A percentile compares a stretch with the other conserved stretches of the same genome.
These are phyloP conservation scores for Cupressus sempervirens DNA, from an alignment of 75 land plant genomes.

Conservation along the genomic window DNA sequence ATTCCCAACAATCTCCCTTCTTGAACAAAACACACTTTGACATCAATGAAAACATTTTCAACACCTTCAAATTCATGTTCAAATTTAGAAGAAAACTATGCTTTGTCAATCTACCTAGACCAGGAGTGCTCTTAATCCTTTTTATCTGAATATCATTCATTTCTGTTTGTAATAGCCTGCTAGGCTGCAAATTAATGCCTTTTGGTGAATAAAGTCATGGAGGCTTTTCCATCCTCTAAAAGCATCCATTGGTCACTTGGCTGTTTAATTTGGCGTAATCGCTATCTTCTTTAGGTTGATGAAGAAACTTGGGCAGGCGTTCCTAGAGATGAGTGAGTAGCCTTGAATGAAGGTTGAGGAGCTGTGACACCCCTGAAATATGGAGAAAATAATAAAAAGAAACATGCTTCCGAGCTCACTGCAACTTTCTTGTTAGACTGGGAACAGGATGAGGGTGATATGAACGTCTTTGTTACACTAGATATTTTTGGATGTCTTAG, in stretches of 20 bases:
- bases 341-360: background rate
- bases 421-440: background rate
- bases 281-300: background rate
- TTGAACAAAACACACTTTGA: no score
- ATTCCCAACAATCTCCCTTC: no score
- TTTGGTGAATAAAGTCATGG: background rate
- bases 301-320: background rate
- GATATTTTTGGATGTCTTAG: background rate
- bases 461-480: background rate
- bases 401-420: background rate
- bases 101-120: background rate
- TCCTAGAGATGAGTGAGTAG: background rate
- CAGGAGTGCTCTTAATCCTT: background rate
- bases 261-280: background rate
- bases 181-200: background rate
- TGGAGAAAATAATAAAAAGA: background rate
- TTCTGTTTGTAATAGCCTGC: background rate
- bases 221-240: background rate
- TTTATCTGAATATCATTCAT: background rate
- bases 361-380: background rate
- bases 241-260: background rate
- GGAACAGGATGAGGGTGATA: background rate
- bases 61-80: background rate
- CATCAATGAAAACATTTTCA: no score
- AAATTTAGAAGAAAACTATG: background rate